Conservation (phyloP, 2,329 filamentous ascomycete genomes). For the Aspergillus tamarii region DNA sequence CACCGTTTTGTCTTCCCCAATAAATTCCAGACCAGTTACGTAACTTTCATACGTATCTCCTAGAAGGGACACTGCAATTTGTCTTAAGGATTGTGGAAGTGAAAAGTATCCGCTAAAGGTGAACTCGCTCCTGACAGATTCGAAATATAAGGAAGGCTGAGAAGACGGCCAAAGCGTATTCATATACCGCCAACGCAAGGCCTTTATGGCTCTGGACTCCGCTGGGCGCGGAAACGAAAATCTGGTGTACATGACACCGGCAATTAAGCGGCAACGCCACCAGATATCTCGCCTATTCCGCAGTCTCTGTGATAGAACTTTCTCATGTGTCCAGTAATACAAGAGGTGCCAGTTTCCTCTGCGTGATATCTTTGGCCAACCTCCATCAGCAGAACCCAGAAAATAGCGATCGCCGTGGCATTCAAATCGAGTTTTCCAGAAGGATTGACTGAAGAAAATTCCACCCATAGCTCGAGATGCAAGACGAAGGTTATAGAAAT, state of each 20-base stretch:
- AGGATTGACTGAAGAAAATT: background rate
- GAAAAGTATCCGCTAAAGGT: background rate
- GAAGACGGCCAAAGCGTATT: no score
- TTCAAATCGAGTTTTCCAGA: background rate
- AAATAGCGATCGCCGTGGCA: background rate
- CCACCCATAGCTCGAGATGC: background rate
- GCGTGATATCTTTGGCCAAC: background rate
- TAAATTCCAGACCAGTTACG: background rate
- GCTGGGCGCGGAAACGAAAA: background rate
- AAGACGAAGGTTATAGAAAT: slow-evolving; percentile 1
- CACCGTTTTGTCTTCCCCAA: background rate
- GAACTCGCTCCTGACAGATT: background rate
- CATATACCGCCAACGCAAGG: background rate
- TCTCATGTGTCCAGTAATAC: background rate
- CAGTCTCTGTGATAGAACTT: background rate
- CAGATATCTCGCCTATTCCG: background rate
- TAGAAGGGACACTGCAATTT: background rate
- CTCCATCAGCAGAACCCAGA: background rate
- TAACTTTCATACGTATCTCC: background rate
- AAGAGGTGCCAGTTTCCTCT: background rate
- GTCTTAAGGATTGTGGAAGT: background rate
- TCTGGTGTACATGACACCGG: background rate
- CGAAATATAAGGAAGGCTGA: background rate
- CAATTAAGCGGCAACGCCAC: background rate
- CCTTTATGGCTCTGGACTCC: accelerated